Conservation (phyloP, 1,284 basidiomycete species). For the Puccinia sorghi region DNA sequence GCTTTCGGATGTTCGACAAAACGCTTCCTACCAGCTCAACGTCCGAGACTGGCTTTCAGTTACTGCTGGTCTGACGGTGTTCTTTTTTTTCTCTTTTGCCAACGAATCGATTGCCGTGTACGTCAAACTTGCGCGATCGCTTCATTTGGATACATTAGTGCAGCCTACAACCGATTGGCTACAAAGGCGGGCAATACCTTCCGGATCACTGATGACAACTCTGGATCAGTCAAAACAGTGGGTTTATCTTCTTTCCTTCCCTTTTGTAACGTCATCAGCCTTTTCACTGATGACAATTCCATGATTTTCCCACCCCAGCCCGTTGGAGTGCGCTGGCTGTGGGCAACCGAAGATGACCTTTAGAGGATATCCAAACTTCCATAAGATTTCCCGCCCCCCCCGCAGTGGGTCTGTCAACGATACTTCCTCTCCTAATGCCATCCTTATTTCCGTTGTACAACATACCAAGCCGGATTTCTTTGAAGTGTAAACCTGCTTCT, state of each 20-base stretch:
- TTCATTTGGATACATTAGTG: not conserved
- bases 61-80: conserved; percentile 24
- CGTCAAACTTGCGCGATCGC: not conserved
- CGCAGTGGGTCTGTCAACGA: not conserved
- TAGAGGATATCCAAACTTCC: not conserved
- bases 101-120: conserved; percentile 40
- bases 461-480: conserved; percentile 17
- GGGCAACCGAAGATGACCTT: not conserved
- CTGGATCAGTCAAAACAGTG: not conserved
- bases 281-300: not conserved
- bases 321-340: not conserved
- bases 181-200: not conserved
- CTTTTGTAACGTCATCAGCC: not conserved
- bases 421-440: not conserved
- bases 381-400: not conserved
- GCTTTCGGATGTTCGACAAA: conserved; percentile 15
- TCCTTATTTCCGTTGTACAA: not conserved
- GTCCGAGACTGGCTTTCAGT: conserved; percentile 28
- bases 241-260: not conserved
- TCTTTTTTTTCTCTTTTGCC: conserved; percentile 44
- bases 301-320: not conserved
- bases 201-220: not conserved
- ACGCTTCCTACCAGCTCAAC: conserved; percentile 26
- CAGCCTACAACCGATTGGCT: not conserved
- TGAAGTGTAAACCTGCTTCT: not conserved